Conservation (phyloP, 345 rosid genomes). For the Limnanthes douglasii region DNA sequence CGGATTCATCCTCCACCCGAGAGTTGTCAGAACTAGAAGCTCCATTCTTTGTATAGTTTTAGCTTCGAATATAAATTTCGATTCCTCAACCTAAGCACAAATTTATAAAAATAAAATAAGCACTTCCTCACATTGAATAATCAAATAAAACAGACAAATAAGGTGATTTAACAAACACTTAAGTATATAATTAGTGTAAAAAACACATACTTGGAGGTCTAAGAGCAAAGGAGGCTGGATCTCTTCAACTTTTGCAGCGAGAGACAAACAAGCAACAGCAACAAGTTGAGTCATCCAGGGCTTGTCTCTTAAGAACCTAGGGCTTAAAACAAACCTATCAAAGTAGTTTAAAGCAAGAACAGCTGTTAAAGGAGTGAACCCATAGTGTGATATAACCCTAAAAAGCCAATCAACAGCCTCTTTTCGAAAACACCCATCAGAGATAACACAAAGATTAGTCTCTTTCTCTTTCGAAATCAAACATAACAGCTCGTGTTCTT, state of each 20-base stretch:
- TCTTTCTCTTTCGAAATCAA: constrained; percentile 49
- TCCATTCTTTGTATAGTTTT: constrained; percentile 90
- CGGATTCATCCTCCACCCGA: constrained; percentile 84
- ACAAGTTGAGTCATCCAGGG: constrained; percentile 93
- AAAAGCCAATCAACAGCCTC: constrained; percentile 67
- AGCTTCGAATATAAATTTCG: constrained; percentile 60
- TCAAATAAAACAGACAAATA: constrained; percentile 2
- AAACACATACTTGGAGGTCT: constrained; percentile 58
- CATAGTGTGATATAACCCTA: constrained; percentile 43
- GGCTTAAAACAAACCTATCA: constrained; percentile 59
- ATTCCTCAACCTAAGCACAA: constrained; percentile 48
- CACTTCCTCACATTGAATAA: constrained; percentile 1
- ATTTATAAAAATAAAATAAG: background rate
- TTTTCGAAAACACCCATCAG: too few species aligned
- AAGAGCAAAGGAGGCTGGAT: constrained; percentile 64
- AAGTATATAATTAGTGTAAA: constrained; percentile 6
- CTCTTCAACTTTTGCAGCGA: constrained; percentile 94
- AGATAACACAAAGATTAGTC: constrained; percentile 20
- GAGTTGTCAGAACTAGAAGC: constrained; percentile 68
- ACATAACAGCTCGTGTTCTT: constrained; percentile 33
- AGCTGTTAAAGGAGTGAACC: constrained; percentile 49
- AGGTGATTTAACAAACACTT: constrained; percentile 18
- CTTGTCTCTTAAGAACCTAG: constrained; percentile 41
- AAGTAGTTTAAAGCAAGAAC: constrained; percentile 80
- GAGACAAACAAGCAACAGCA: constrained; percentile 77